A percentile compares a stretch with the other conserved stretches of the same genome.
Evolutionary conservation across 345 rosid genomes (phyloP).

Genomic region (Acer campestre): DNA sequence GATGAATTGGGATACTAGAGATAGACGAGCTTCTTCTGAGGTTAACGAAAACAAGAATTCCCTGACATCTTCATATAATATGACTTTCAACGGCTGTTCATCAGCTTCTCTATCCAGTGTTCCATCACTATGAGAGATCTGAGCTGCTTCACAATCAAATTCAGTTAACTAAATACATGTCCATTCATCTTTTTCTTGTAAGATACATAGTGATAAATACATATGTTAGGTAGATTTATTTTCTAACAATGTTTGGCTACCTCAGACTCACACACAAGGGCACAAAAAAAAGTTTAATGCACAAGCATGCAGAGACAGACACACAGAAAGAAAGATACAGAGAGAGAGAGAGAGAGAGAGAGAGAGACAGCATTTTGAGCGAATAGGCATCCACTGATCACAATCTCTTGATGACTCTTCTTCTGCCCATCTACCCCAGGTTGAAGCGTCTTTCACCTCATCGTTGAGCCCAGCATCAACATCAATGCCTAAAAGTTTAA

Average conservation of each 20-base stretch:
- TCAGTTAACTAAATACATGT: slow-evolving; percentile 8
- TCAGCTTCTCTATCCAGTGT: slow-evolving; percentile 55
- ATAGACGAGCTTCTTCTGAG: slow-evolving; percentile 72
- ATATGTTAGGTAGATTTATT: not conserved
- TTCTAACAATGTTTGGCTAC: not conserved
- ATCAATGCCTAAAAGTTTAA: slow-evolving; percentile 83
- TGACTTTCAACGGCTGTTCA: slow-evolving; percentile 63
- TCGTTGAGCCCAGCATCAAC: slow-evolving; percentile 55
- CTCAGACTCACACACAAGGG: not conserved
- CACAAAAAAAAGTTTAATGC: not conserved
- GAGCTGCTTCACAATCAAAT: slow-evolving; percentile 38
- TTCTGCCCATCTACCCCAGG: slow-evolving; percentile 88
- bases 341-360: slow-evolving; percentile 25
- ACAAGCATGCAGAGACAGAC: slow-evolving; percentile 1
- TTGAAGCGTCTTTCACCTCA: slow-evolving; percentile 74
- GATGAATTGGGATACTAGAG: slow-evolving; percentile 70
- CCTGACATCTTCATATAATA: slow-evolving; percentile 79
- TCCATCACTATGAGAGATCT: slow-evolving; percentile 40
- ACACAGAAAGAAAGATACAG: not conserved
- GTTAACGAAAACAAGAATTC: slow-evolving; percentile 75
- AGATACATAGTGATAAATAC: not conserved
- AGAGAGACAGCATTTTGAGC: slow-evolving; percentile 50
- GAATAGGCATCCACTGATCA: slow-evolving; percentile 89
- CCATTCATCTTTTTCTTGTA: not conserved
- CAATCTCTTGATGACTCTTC: slow-evolving; percentile 80